Base-by-base conservation (phyloP, 176 grass and related monocot species). In the Lolium perenne region DNA sequence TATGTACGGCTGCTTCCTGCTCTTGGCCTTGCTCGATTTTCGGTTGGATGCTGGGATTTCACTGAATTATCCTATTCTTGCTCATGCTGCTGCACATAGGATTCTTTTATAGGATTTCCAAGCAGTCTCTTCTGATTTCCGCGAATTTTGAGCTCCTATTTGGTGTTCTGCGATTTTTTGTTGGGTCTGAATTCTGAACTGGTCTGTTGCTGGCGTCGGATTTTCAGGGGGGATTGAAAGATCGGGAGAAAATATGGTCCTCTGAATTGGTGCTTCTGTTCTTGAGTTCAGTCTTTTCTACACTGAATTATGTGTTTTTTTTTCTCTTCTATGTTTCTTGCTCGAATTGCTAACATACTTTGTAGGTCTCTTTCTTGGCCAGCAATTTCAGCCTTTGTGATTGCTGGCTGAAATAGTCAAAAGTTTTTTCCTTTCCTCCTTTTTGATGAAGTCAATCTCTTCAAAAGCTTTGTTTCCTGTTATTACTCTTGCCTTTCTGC, bases 141-240 rank as follows among this genome's bases (percentile, higher is more conserved):
- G 74, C 0, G 1, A 83, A 87, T 83, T 87, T 55, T 10, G 67
- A 50, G 58, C 32, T 91, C 26, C 20, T 21, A 0, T 20, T 71
- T 38, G 53, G 17, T 82, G 71, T 82, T 81, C 16, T 53, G 8
- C n/a, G 61, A 32, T n/a, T 53, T 81, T 75, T 84, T 21, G 67
- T 14, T 35, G 21, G 23, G 13, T 74, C 22, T 57, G 60, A 62
- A 71, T 54, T 22, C 22, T 59, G 73, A 68, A 5, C 10, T 59
- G 70, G 26, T 83, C 10, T 76, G 80, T 48, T 21, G 18, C 16
- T 82, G 22, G 38, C 49, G 70, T 29, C 77, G 25, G 25, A 50
- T 75, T 87, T 83, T 83, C 18, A 83, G 17, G 47, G 48, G 55
- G 51, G 62, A 88, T 29, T 62, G 20, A 67, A 73, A 83, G 89